Conservation (phyloP, 2,329 filamentous ascomycete species). For the Aotearoamyces nothofagi region DNA sequence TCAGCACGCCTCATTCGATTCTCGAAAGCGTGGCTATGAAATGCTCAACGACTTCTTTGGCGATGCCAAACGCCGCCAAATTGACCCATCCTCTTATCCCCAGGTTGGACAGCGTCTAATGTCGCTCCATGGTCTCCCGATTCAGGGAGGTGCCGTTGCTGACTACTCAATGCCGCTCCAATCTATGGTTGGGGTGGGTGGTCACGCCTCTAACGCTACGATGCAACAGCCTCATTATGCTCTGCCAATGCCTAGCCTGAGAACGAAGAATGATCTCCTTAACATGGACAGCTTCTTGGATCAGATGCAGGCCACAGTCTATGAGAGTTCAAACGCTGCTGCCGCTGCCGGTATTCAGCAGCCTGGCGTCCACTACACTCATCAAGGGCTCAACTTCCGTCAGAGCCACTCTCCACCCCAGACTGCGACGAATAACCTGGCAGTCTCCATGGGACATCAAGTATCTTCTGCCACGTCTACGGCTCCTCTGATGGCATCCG, state of each 20-base stretch:
- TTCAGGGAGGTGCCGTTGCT: constrained; percentile 36
- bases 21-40: constrained; percentile 73
- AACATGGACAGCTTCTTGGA: constrained; percentile 92
- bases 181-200: constrained; percentile 29
- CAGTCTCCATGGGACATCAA: constrained; percentile 16
- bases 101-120: constrained; percentile 83
- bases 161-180: constrained; percentile 41
- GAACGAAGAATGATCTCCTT: constrained; percentile 85
- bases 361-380: constrained; percentile 51
- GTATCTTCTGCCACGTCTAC: constrained; percentile 27
- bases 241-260: constrained; percentile 72
- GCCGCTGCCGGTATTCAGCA: constrained; percentile 66
- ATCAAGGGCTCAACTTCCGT: constrained; percentile 36
- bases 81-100: constrained; percentile 79
- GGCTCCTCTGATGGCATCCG: constrained; percentile 44
- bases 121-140: constrained; percentile 57
- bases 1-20: constrained; percentile 49
- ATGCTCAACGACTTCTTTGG: constrained; percentile 89
- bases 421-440: constrained; percentile 14
- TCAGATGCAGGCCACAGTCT: constrained; percentile 91
- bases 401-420: constrained; percentile 37
- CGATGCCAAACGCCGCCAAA: constrained; percentile 77
- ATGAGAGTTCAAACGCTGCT: constrained; percentile 77
- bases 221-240: constrained; percentile 68
- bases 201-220: constrained; percentile 36